phyloP scores from a whole-genome alignment of 345 rosid species.

The Ceriops tagal region DNA sequence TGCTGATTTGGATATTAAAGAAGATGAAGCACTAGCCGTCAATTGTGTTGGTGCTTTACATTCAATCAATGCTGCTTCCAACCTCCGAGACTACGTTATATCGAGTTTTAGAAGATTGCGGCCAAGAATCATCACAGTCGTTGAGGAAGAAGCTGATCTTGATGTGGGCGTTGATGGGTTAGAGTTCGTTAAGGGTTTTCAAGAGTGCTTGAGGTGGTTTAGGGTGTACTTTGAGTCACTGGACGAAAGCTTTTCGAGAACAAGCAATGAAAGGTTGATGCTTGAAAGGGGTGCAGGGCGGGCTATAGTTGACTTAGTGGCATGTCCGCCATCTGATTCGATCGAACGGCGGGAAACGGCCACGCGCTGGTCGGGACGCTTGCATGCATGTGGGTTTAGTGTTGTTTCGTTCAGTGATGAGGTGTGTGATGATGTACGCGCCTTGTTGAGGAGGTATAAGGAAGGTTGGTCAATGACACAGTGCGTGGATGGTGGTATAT shows the following conservation, averaged over 20 bases:
- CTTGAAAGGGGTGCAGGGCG: slow-evolving; percentile 77
- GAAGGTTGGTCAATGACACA: slow-evolving; percentile 87
- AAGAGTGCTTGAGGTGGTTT: slow-evolving; percentile 77
- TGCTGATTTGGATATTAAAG: slow-evolving; percentile 42
- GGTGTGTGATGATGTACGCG: slow-evolving; percentile 81
- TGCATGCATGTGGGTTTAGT: slow-evolving; percentile 53
- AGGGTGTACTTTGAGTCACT: slow-evolving; percentile 85
- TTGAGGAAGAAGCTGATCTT: slow-evolving; percentile 94
- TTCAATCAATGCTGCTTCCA: slow-evolving; percentile 42
- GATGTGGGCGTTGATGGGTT: slow-evolving; percentile 54
- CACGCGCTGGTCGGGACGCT: slow-evolving; percentile 62
- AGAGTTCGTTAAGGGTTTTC: slow-evolving; percentile 64
- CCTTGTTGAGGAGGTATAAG: slow-evolving; percentile 84
- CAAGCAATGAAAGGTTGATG: slow-evolving; percentile 84
- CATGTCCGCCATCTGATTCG: slow-evolving; percentile 60
- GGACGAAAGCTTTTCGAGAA: slow-evolving; percentile 73
- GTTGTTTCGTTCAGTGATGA: slow-evolving; percentile 65
- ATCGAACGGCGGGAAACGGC: slow-evolving; percentile 79
- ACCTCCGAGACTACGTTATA: slow-evolving; percentile 59
- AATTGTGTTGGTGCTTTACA: slow-evolving; percentile 70
- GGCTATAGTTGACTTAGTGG: slow-evolving; percentile 72
- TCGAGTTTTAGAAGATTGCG: slow-evolving; percentile 56
- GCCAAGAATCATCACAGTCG: slow-evolving; percentile 72
- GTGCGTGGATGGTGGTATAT: slow-evolving; percentile 68
- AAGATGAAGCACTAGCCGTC: slow-evolving; percentile 77